Evolutionary conservation across 495 filamentous ascomycete genomes (phyloP), one percentile per base, ranked within the genome.

Genomic region (Podospora appendiculata): DNA sequence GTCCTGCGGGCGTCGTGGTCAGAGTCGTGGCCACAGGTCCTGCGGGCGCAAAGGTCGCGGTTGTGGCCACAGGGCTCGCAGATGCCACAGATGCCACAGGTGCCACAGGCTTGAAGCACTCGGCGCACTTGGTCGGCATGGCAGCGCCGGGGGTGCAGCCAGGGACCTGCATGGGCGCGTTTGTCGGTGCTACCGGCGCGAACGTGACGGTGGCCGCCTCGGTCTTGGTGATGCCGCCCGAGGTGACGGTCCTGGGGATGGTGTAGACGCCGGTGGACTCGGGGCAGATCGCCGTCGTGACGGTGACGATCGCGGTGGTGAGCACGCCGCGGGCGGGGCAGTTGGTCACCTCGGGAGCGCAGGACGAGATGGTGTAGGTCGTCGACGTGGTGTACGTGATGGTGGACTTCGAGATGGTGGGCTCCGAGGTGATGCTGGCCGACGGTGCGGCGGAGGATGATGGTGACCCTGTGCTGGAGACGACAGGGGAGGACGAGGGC

Each of bases 341-440:
- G 75, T 79, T 61, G 56, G 76, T 78, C 51, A 83, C 78, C 41
- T 66, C 70, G 40, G 80, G 70, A 59, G 66, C 69, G 71, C 81
- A 85, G 16, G 77, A 81, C 63, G 75, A 82, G 70, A 84, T 70
- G 69, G 80, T 81, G 54, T 76, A 73, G 45, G 74, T 72, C 45
- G 72, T 62, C 54, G 73, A 75, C 59, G 65, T 62, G 65, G 72
- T 76, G 71, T 73, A 67, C n/a, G 57, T 62, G 50, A 49, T 45
- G 34, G 56, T 57, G 49, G 66, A 60, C 13, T 14, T 70, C 46
- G 71, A 58, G 54, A 73, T 75, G 61, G 67, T 63, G 65, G 72
- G 73, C 70, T 74, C 64, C 1, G 51, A 54, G 50, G 38, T 47
- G 45, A 45, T 43, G 44, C 17, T 49, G 25, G 67, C 59, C 11